Base-by-base conservation (phyloP, 306 rosid species). In the Betula pendula region DNA sequence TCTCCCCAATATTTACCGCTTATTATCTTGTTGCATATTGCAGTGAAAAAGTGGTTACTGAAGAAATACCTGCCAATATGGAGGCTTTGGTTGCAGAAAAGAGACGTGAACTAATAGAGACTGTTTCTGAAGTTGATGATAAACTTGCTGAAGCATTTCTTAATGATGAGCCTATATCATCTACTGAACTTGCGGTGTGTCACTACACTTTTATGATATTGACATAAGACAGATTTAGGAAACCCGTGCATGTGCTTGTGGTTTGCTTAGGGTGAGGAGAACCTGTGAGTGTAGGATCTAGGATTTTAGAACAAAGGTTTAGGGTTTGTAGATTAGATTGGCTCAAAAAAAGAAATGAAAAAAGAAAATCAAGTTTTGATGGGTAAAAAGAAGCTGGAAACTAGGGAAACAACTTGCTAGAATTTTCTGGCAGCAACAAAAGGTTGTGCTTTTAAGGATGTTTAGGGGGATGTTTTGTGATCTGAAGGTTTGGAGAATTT, bases 121-220 rank as follows among this genome's bases (percentile, higher is more conserved):
- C 84, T 77, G 97, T 92, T 58, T 95, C 97, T 12, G 99, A 95
- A 84, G 97, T 95, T 67, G 99, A 95, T 50, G 99, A 95, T 81
- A 84, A 83, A 84, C 99, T 95, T 81, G 99, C 99, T 70, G 97
- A 95, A 85, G 86, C 88, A 76, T 95, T 95, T 89, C 93, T 95
- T 5, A 84, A 84, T 72, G 99, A 90, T 75, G 96, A 92, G 67
- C 88, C 97, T 62, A 87, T 95, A 83, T 85, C 97, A 42, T 65
- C 97, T 68, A 71, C 89, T 59, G 97, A 92, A 82, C 94, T 95
- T 71, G 96, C 88, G 97, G 99, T 92, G 77, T 74, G 75, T 60
- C 73, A 69, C n/a, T 51, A 65, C 33, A 44, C 47, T 35, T 63
- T 65, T 22, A 29, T 8, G 25, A 35, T 33, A 17, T 22, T 55